phyloP scores from a whole-genome alignment of 108 stramenopile genomes.

The Cyclostephanos invisitatus region DNA sequence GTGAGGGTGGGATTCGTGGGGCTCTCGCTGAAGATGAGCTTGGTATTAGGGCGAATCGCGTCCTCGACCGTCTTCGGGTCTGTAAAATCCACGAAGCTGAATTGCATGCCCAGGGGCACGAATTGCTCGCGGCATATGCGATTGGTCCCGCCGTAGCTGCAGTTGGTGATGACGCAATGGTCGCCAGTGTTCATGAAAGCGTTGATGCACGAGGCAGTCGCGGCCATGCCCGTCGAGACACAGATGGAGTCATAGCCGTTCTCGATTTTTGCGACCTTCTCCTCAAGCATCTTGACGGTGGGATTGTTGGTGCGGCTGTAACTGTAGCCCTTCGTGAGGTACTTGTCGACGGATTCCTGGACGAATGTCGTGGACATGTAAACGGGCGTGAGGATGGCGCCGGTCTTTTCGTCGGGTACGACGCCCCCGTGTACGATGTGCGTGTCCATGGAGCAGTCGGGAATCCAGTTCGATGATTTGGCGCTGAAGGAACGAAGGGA shows the following conservation, averaged over 20 bases:
- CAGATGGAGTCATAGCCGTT: slow-evolving; percentile 74
- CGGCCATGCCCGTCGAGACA: slow-evolving; percentile 85
- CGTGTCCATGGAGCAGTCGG: slow-evolving; percentile 57
- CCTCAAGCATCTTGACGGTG: slow-evolving; percentile 76
- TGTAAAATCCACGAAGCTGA: slow-evolving; percentile 76
- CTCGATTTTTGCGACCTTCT: slow-evolving; percentile 81
- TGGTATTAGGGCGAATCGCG: slow-evolving; percentile 77
- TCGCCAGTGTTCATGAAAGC: slow-evolving; percentile 80
- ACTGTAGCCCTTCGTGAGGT: slow-evolving; percentile 71
- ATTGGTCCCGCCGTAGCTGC: slow-evolving; percentile 86
- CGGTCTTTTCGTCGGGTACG: slow-evolving; percentile 53
- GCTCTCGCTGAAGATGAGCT: slow-evolving; percentile 81
- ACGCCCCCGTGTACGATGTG: slow-evolving; percentile 59
- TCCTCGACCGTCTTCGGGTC: slow-evolving; percentile 68
- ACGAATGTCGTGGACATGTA: slow-evolving; percentile 77
- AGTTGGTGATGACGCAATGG: slow-evolving; percentile 84
- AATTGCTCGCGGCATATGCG: slow-evolving; percentile 78
- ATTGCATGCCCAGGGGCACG: slow-evolving; percentile 62
- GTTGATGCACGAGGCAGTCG: slow-evolving; percentile 72
- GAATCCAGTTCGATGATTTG: slow-evolving; percentile 44
- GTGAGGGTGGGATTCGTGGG: slow-evolving; percentile 79
- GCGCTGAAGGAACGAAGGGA: slow-evolving; percentile 22
- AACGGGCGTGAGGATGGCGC: slow-evolving; percentile 81
- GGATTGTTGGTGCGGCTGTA: slow-evolving; percentile 85
- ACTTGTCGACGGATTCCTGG: slow-evolving; percentile 74